A percentile compares a stretch with the other conserved stretches of the same genome.
phyloP scores from a whole-genome alignment of 2,329 filamentous ascomycete species.

The Kalaharituber pfeilii region DNA sequence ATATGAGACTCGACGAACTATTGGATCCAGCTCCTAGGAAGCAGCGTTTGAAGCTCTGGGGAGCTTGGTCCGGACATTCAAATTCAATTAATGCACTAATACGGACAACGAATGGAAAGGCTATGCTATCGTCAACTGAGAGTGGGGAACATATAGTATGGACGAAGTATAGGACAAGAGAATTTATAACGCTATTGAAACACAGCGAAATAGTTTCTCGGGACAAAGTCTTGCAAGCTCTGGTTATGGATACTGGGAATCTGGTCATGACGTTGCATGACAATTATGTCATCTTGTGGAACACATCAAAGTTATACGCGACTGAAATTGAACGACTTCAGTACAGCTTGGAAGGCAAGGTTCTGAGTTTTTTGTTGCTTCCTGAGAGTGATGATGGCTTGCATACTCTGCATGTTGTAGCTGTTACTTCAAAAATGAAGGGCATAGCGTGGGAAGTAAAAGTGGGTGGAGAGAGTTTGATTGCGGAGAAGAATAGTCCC shows the following conservation, averaged over 20 bases:
- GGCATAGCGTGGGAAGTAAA: conserved; percentile 65
- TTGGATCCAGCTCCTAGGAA: conserved; percentile 52
- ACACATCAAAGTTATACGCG: conserved; percentile 46
- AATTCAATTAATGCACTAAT: conserved; percentile 68
- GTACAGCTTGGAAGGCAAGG: conserved; percentile 49
- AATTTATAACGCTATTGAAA: conserved; percentile 40
- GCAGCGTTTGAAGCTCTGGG: conserved; percentile 42
- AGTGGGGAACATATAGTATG: conserved; percentile 69
- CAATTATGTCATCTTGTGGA: conserved; percentile 57
- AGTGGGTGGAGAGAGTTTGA: conserved; percentile 18
- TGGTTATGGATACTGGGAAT: conserved; percentile 55
- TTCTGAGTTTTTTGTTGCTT: conserved; percentile 61
- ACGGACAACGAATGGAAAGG: conserved; percentile 62
- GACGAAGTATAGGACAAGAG: conserved; percentile 44
- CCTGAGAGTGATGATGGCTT: conserved; percentile 44
- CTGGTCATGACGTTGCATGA: conserved; percentile 69
- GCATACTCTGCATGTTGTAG: conserved; percentile 48
- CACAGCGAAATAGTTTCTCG: conserved; percentile 50
- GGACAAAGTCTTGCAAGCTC: conserved; percentile 63
- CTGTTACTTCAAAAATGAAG: conserved; percentile 58
- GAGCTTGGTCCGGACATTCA: conserved; percentile 71
- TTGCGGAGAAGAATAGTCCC: neutral
- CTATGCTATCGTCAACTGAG: conserved; percentile 63
- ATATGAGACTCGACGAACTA: conserved; percentile 58
- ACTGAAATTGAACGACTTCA: conserved; percentile 39